Conservation (phyloP, 306 rosid genomes). For the Pueraria montana region DNA sequence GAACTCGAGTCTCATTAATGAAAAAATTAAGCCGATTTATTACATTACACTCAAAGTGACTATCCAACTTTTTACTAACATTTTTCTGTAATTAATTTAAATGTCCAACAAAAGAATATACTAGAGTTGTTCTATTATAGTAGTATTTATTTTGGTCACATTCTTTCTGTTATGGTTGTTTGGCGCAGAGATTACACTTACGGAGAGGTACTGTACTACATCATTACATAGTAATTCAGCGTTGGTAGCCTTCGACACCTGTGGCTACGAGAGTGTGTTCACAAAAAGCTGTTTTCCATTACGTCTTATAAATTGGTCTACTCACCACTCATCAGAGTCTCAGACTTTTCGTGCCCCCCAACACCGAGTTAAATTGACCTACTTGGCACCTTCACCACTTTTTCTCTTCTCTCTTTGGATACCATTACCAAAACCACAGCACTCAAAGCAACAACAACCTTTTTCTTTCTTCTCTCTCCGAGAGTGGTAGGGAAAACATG, state of each 20-base stretch:
- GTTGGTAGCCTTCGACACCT: slow-evolving; percentile 46
- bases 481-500: slow-evolving; percentile 50
- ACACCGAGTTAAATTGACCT: not conserved
- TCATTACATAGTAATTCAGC: not conserved
- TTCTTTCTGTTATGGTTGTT: not conserved
- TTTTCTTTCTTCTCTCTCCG: not conserved
- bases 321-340: not conserved
- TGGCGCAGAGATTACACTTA: slow-evolving; percentile 17
- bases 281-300: slow-evolving; percentile 3
- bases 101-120: not conserved
- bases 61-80: no score
- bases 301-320: slow-evolving; percentile 14
- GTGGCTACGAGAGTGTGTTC: slow-evolving; percentile 43
- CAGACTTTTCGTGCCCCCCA: not conserved
- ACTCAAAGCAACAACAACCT: not conserved
- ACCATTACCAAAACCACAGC: slow-evolving; percentile 30
- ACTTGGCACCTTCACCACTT: not conserved
- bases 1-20: not conserved
- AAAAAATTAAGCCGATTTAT: not conserved
- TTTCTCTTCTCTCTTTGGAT: slow-evolving; percentile 23
- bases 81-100: not conserved
- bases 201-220: not conserved
- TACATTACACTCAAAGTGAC: not conserved
- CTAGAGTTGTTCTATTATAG: not conserved
- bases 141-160: slow-evolving; percentile 16